Percentiles rank a stretch among this genome's conserved stretches.
These are phyloP conservation scores for Curvularia sp. DNA, from an alignment of 2,329 filamentous ascomycete species.

Conservation along the genomic window DNA sequence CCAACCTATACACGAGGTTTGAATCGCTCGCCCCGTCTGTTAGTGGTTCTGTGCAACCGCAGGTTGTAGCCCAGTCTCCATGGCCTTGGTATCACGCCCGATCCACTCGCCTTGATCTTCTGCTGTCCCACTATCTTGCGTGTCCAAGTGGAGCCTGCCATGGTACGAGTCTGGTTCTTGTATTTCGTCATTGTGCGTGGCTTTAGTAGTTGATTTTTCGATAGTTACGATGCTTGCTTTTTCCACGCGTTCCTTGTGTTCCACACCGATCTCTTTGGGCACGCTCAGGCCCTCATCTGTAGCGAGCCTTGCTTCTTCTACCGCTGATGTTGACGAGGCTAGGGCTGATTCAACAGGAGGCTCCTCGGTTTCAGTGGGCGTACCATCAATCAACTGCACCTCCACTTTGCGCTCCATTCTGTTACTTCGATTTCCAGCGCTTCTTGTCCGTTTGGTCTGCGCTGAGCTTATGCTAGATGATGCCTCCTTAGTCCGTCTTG, in stretches of 20 bases:
- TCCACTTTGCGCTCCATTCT: constrained; percentile 3
- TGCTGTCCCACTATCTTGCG: constrained; percentile 3
- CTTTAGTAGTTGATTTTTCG: constrained; percentile 8
- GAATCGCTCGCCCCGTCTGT: neutral
- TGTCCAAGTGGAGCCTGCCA: constrained; percentile 7
- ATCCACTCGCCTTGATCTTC: neutral
- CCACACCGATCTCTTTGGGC: neutral
- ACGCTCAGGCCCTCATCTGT: neutral
- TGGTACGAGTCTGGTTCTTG: constrained; percentile 2
- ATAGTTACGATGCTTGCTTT: constrained; percentile 6
- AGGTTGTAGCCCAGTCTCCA: constrained; percentile 1
- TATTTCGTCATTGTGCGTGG: constrained; percentile 6
- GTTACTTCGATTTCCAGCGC: neutral
- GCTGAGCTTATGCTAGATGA: constrained; percentile 4
- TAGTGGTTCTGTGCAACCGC: neutral
- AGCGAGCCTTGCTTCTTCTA: neutral
- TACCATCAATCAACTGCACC: neutral
- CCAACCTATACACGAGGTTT: neutral
- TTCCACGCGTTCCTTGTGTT: constrained; percentile 1
- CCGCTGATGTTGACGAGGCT: neutral
- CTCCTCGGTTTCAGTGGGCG: neutral
- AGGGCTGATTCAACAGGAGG: neutral
- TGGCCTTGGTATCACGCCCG: neutral
- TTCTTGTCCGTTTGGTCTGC: neutral
- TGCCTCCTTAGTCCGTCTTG: constrained; percentile 12